Base-by-base conservation (phyloP, 164 flowering plant genomes). In the Tetrastigma voinierianum region DNA sequence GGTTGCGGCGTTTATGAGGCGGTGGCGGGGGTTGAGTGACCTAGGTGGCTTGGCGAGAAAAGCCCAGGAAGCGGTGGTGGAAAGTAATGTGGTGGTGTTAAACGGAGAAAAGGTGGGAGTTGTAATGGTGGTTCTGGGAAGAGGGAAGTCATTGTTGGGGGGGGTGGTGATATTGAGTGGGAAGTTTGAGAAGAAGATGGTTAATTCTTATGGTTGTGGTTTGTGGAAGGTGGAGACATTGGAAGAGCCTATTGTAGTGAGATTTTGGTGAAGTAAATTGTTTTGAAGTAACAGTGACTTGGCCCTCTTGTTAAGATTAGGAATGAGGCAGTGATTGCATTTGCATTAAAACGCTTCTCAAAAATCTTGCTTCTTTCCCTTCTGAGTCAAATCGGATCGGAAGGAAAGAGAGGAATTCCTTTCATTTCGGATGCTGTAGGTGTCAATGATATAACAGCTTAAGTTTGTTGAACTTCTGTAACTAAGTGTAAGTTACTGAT, bases 271-370 rank as follows among this genome's bases (percentile, higher is more conserved):
- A 51, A n/a, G 51, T 9, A 24, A 53, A 67, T 53, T 61, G 32
- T 24, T 65, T 58, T 6, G 45, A 63, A 71, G 74, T 40, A 67
- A 14, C 3, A 25, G 55, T 74, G 56, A 78, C 86, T 76, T 83
- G 80, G 57, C 81, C 75, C 77, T 47, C 76, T 72, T 72, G 43
- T 74, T 51, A 80, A 83, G 84, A 46, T 68, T 75, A 16, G 64
- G 7, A 56, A 20, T 40, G n/a, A 51, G 54, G 49, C 12, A 17
- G 18, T 57, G 46, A 40, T 77, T 74, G 83, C n/a, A n/a, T 59
- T 80, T 80, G 83, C 70, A 80, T 69, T 77, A 80, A 80, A 74
- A 74, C 83, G 77, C 83, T 77, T 69, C 75, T 72, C 40, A n/a
- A 56, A 19, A 9, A 44, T 56, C 52, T 59, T 58, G 24, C 40